A percentile compares a stretch with the other conserved stretches of the same genome.
Conservation (phyloP, 2,329 filamentous ascomycete genomes). For the Aspergillus sp. region DNA sequence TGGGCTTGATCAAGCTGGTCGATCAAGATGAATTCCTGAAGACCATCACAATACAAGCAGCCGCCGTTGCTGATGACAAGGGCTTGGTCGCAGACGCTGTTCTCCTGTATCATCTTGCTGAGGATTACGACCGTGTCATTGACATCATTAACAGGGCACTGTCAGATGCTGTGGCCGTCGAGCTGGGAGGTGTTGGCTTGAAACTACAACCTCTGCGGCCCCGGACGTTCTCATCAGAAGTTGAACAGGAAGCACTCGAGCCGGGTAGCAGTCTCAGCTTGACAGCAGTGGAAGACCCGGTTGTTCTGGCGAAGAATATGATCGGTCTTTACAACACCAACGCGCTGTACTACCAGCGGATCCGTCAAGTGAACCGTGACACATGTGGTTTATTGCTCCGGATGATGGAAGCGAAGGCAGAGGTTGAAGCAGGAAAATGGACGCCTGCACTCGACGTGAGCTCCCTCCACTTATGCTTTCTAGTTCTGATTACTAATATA, state of each 20-base stretch:
- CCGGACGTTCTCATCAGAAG: conserved; percentile 36
- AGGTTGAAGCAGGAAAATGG: conserved; percentile 53
- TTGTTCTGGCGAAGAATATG: conserved; percentile 56
- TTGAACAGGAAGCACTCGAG: conserved; percentile 37
- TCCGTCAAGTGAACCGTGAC: conserved; percentile 50
- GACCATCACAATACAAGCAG: conserved; percentile 87
- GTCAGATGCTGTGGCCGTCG: conserved; percentile 78
- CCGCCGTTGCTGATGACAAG: conserved; percentile 86
- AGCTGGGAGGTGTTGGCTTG: conserved; percentile 73
- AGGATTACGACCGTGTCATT: conserved; percentile 92
- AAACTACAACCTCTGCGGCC: conserved; percentile 74
- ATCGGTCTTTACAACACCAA: conserved; percentile 54
- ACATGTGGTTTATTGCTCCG: conserved; percentile 52
- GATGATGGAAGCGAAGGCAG: conserved; percentile 53
- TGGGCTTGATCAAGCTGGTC: conserved; percentile 68
- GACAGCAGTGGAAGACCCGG: conserved; percentile 59
- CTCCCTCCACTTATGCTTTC: not conserved
- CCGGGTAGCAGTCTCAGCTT: conserved; percentile 48
- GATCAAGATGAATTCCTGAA: conserved; percentile 78
- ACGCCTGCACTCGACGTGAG: conserved; percentile 57
- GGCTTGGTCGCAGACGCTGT: conserved; percentile 90
- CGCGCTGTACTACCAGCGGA: conserved; percentile 52
- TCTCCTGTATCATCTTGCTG: conserved; percentile 84
- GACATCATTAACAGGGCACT: conserved; percentile 80
- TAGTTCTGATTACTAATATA: conserved; percentile 4